These are phyloP conservation scores for Botryotinia globosa DNA, from an alignment of 2,329 filamentous ascomycete species.

Conservation along the genomic window DNA sequence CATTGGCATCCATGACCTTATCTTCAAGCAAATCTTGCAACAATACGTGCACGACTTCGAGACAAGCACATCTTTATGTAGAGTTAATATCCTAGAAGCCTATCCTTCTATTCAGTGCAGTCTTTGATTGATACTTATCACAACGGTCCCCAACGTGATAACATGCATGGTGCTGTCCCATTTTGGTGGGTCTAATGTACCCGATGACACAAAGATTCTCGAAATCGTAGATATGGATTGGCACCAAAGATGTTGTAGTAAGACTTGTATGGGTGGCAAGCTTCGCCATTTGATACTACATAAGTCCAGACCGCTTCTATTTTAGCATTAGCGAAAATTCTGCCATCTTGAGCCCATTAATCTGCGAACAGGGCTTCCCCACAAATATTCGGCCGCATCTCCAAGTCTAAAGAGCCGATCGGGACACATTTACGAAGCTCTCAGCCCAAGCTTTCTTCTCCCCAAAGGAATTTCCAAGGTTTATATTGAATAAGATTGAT, in stretches of 20 bases:
- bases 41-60: conserved; percentile 26
- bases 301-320: background rate
- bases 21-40: conserved; percentile 49
- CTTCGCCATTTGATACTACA: background rate
- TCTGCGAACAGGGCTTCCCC: background rate
- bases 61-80: background rate
- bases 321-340: background rate
- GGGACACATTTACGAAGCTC: conserved; percentile 13
- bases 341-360: background rate
- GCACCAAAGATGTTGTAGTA: background rate
- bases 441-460: background rate
- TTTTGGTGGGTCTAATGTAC: background rate
- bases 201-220: background rate
- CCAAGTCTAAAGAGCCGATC: conserved; percentile 5
- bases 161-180: background rate
- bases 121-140: background rate
- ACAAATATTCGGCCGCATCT: background rate
- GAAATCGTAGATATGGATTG: background rate
- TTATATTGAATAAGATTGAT: conserved; percentile 10
- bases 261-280: background rate
- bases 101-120: background rate
- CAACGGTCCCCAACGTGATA: background rate
- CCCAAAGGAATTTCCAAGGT: background rate
- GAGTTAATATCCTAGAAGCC: background rate
- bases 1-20: conserved; percentile 49